Conservation (phyloP, 768 basidiomycete genomes). For the Suillus paluster region DNA sequence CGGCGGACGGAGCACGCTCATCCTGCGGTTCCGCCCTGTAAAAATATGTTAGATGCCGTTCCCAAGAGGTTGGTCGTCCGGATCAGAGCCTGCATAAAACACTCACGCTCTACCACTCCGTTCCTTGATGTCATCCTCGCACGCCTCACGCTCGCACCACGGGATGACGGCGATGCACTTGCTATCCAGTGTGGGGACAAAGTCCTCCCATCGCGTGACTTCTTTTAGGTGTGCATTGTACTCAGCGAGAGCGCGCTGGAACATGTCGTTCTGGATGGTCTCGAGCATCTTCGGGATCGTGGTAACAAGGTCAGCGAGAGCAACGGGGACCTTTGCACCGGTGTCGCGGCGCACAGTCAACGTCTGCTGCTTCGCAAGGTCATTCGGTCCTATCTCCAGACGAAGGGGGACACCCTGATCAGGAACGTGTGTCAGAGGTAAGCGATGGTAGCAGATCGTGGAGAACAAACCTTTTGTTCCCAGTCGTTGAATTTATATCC, state of each 20-base stretch:
- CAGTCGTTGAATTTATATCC: constrained; percentile 99
- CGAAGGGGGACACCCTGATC: constrained; percentile 92
- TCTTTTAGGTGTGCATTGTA: constrained; percentile 74
- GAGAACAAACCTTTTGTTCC: constrained; percentile 84
- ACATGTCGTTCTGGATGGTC: constrained; percentile 91
- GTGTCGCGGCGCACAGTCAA: constrained; percentile 83
- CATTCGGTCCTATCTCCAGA: constrained; percentile 95
- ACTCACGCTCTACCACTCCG: constrained; percentile 80
- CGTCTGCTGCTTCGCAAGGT: constrained; percentile 82
- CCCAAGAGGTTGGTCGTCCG: not conserved
- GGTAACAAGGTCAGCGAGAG: constrained; percentile 50
- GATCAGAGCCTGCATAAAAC: constrained; percentile 9
- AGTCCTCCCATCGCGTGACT: constrained; percentile 87
- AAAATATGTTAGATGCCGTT: constrained; percentile 14
- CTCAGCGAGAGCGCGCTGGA: constrained; percentile 69
- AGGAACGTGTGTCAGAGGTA: not conserved
- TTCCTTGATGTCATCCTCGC: constrained; percentile 99
- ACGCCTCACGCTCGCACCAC: constrained; percentile 93
- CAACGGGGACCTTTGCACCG: constrained; percentile 61
- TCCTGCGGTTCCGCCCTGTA: constrained; percentile 84
- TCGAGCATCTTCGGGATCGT: constrained; percentile 72
- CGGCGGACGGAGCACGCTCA: constrained; percentile 94
- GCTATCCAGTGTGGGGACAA: constrained; percentile 88
- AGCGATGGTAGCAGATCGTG: not conserved
- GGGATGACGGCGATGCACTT: constrained; percentile 90